Evolutionary conservation across 495 filamentous ascomycete species (phyloP).

Genomic region (Tuber aestivum): DNA sequence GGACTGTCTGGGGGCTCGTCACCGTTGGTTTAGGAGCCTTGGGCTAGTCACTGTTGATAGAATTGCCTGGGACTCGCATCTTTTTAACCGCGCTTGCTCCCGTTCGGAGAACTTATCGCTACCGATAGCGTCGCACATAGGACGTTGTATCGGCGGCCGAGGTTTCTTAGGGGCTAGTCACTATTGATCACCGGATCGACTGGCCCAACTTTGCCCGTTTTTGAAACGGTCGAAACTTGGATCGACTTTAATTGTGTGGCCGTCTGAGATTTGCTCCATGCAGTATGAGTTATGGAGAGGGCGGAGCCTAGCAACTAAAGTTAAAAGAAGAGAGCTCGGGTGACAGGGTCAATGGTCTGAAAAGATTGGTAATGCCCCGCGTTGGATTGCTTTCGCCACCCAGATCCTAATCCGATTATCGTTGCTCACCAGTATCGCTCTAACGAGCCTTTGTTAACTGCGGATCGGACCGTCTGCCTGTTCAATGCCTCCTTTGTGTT

Average conservation of each 20-base stretch:
- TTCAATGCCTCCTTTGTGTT: not conserved
- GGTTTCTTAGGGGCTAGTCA: not conserved
- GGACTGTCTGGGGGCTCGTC: not conserved
- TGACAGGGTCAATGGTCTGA: not conserved
- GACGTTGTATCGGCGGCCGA: not conserved
- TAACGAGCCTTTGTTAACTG: not conserved
- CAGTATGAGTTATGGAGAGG: constrained; percentile 1
- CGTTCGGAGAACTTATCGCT: not conserved
- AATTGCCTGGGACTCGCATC: not conserved
- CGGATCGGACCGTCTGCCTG: not conserved
- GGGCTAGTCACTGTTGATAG: not conserved
- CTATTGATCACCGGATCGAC: not conserved
- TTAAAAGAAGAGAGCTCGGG: constrained; percentile 1
- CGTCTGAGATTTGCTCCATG: not conserved
- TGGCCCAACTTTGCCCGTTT: not conserved
- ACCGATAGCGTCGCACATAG: not conserved
- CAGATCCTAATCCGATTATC: not conserved
- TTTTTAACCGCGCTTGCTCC: not conserved
- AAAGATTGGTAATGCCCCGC: not conserved
- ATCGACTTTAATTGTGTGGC: not conserved
- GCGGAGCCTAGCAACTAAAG: not conserved
- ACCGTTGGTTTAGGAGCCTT: not conserved
- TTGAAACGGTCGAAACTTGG: not conserved
- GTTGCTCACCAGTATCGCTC: not conserved
- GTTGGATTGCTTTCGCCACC: not conserved